phyloP scores from a whole-genome alignment of 2,329 filamentous ascomycete species.

The Colletotrichum sp. region DNA sequence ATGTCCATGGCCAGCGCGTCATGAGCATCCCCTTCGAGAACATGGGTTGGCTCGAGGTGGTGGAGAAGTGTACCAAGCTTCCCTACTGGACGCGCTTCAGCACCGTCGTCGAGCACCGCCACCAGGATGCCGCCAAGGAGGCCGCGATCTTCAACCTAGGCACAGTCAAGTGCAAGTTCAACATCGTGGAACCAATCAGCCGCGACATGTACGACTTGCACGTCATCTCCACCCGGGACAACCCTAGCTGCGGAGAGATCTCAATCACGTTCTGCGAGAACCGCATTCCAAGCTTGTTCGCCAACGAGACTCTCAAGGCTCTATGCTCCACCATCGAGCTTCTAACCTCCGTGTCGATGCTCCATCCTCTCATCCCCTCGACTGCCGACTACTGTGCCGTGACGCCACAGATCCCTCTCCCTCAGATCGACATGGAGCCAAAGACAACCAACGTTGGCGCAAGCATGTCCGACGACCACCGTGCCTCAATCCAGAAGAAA shows the following conservation, averaged over 20 bases:
- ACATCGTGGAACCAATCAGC: constrained; percentile 40
- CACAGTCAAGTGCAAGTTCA: constrained; percentile 48
- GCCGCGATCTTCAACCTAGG: constrained; percentile 47
- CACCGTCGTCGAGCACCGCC: constrained; percentile 57
- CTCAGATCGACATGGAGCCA: constrained; percentile 27
- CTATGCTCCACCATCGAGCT: constrained; percentile 49
- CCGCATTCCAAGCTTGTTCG: constrained; percentile 45
- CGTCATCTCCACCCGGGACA: constrained; percentile 43
- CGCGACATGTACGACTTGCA: constrained; percentile 50
- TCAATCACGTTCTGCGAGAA: constrained; percentile 50
- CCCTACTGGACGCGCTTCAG: constrained; percentile 58
- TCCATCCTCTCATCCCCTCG: constrained; percentile 48
- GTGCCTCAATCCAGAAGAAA: constrained; percentile 41
- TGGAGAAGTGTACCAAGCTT: constrained; percentile 59
- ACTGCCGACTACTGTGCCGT: constrained; percentile 43
- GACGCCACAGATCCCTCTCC: constrained; percentile 46
- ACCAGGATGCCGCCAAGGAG: constrained; percentile 42
- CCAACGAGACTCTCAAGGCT: constrained; percentile 47
- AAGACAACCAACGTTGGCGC: constrained; percentile 24
- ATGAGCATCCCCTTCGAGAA: constrained; percentile 53
- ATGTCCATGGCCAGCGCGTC: constrained; percentile 53
- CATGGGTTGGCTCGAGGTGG: constrained; percentile 54
- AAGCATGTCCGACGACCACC: constrained; percentile 42
- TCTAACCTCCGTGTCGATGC: constrained; percentile 50
- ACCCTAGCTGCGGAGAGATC: constrained; percentile 41